Conservation (phyloP, 1,284 basidiomycete species). For the Apiotrichum veenhuisii region DNA sequence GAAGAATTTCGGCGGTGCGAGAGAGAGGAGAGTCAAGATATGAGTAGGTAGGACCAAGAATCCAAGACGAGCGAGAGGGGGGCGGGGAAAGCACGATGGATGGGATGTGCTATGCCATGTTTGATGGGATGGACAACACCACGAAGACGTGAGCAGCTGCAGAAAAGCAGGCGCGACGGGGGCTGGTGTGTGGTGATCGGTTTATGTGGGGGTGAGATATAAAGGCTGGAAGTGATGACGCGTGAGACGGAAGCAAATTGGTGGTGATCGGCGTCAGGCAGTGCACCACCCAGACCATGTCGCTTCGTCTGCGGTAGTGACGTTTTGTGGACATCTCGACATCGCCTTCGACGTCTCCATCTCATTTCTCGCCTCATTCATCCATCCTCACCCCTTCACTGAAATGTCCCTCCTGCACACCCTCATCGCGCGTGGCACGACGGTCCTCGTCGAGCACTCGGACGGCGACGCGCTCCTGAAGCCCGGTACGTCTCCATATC, state of each 20-base stretch:
- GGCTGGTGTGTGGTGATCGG: neutral
- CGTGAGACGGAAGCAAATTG: neutral
- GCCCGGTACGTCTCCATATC: conserved; percentile 61
- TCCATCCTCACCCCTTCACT: too few species aligned
- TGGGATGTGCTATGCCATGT: too few species aligned
- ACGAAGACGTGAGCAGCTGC: neutral
- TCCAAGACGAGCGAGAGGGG: too few species aligned
- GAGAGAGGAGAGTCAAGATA: too few species aligned
- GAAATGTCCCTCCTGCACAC: conserved; percentile 67
- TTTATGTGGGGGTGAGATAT: neutral
- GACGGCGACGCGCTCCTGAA: conserved; percentile 76
- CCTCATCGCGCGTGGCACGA: conserved; percentile 73
- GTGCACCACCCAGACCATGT: too few species aligned
- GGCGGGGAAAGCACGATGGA: too few species aligned
- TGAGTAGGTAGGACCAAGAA: too few species aligned
- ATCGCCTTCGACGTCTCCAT: too few species aligned
- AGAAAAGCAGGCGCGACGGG: conserved; percentile 8
- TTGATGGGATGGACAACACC: neutral
- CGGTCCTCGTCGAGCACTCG: conserved; percentile 77
- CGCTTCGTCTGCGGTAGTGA: too few species aligned
- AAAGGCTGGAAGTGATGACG: neutral
- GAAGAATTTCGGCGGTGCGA: too few species aligned
- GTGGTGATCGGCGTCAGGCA: too few species aligned
- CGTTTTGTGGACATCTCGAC: neutral
- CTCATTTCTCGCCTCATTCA: too few species aligned